Evolutionary conservation across 2,329 filamentous ascomycete species (phyloP), one percentile per base, ranked within the genome.

Genomic region (Fusarium drepaniforme): DNA sequence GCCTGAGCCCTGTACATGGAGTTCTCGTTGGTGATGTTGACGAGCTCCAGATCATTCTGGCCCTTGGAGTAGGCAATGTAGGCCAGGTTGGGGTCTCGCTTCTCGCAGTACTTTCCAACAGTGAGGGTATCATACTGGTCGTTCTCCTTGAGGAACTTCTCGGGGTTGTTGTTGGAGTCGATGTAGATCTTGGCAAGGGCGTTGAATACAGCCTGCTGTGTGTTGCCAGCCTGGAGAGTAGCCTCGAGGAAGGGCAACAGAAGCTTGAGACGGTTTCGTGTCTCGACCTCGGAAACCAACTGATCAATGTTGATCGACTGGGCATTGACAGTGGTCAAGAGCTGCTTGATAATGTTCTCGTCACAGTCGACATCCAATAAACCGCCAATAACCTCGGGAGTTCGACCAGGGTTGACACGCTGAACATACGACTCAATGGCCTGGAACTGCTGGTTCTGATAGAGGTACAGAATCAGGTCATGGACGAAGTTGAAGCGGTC

Each of bases 401-500:
- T 97, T 78, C 97, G 90, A 18, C 93, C 89, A 8, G 97, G 96
- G 86, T 99, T 99, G 78, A 99, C 96, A 53, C 95, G 93, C 87
- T 99, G 97, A 33, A 99, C 97, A 79, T 99, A 99, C 12, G 97
- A 93, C 86, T 99, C 97, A 75, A 99, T 99, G 1, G 97, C 98
- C 86, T 97, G 95, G 90, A 98, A 99, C 82, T 98, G 96, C 85
- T 99, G 96, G 85, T 97, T 97, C 88, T 98, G 97, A 88, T 99
- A 99, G 11, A 99, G 91, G 85, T 97, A 98, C 25, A 99, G 90
- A 53, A 99, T 95, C 81, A 99, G 86, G 81, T 99, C 97, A 81
- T 99, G 97, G 49, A 98, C 95, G 81, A 99, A 98, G 87, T 98
- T 97, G 90, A 97, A 98, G n/a, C 96, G 94, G 82, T 99, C 97